Evolutionary conservation across 202 grass and related monocot species (phyloP).

Genomic region (Bolboschoenoplectus hybrid): DNA sequence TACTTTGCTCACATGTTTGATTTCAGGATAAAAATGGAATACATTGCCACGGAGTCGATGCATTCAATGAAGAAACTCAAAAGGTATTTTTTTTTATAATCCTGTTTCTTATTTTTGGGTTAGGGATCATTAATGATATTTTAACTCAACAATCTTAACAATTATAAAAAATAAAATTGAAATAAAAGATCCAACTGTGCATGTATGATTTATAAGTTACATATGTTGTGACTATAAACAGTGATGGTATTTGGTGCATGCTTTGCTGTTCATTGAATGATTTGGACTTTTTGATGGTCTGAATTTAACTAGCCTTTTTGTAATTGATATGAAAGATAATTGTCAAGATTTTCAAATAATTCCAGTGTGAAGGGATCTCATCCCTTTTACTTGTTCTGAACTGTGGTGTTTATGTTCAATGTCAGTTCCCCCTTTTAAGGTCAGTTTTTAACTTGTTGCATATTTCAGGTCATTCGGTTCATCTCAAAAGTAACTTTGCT

Average conservation of each 20-base stretch:
- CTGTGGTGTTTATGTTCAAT: neutral
- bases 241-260: neutral
- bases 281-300: neutral
- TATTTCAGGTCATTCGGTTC: slow-evolving; percentile 75
- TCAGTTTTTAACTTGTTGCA: slow-evolving; percentile 9
- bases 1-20: slow-evolving; percentile 17
- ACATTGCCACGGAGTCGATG: slow-evolving; percentile 91
- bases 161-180: neutral
- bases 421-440: neutral
- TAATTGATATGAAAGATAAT: neutral
- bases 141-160: slow-evolving; percentile 1
- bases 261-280: neutral
- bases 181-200: neutral
- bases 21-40: slow-evolving; percentile 66
- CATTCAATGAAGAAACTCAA: slow-evolving; percentile 72
- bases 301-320: neutral
- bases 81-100: slow-evolving; percentile 51
- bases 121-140: neutral
- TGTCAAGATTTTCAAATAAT: neutral
- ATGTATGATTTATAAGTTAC: neutral
- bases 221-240: neutral
- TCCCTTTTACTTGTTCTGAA: neutral
- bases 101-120: slow-evolving; percentile 4
- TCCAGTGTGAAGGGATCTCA: neutral
- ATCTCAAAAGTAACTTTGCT: slow-evolving; percentile 92